Conservation (phyloP, 1,284 basidiomycete species). For the Ceratobasidium sp. region DNA sequence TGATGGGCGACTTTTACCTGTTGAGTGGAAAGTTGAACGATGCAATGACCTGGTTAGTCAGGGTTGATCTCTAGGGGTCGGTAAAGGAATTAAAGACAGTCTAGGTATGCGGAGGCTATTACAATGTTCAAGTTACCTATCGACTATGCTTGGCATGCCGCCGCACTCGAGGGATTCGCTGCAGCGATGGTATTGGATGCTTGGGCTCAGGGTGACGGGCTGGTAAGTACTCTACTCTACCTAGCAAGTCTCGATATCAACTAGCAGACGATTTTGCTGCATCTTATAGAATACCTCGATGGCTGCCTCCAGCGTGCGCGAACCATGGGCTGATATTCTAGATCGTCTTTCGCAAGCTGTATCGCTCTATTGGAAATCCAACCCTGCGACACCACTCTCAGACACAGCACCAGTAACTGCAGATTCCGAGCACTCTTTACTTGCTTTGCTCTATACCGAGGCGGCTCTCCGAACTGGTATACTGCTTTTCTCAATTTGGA, state of each 20-base stretch:
- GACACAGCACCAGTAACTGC: slow-evolving; percentile 47
- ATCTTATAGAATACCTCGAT: slow-evolving; percentile 53
- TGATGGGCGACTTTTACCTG: slow-evolving; percentile 87
- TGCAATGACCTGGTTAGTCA: slow-evolving; percentile 74
- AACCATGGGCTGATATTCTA: slow-evolving; percentile 71
- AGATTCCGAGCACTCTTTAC: slow-evolving; percentile 65
- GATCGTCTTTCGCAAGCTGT: slow-evolving; percentile 74
- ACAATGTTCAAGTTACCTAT: slow-evolving; percentile 71
- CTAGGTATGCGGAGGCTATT: slow-evolving; percentile 82
- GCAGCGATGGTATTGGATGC: slow-evolving; percentile 79
- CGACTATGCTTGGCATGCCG: slow-evolving; percentile 87
- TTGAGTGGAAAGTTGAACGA: slow-evolving; percentile 82
- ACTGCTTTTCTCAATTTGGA: slow-evolving; percentile 79
- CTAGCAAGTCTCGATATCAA: no score
- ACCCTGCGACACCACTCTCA: slow-evolving; percentile 45
- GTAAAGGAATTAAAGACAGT: slow-evolving; percentile 17
- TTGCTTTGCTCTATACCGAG: slow-evolving; percentile 70
- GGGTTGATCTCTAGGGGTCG: background rate
- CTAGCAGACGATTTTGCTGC: slow-evolving; percentile 47
- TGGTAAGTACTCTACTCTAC: slow-evolving; percentile 57
- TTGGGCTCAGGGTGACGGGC: slow-evolving; percentile 77
- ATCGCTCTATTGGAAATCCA: slow-evolving; percentile 65
- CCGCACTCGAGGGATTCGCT: slow-evolving; percentile 82
- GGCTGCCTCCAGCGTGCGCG: slow-evolving; percentile 54
- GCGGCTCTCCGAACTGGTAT: slow-evolving; percentile 72